Evolutionary conservation across 1,284 basidiomycete genomes (phyloP), one percentile per base, ranked within the genome.

Genomic region (Sanghuangporus weigelae): DNA sequence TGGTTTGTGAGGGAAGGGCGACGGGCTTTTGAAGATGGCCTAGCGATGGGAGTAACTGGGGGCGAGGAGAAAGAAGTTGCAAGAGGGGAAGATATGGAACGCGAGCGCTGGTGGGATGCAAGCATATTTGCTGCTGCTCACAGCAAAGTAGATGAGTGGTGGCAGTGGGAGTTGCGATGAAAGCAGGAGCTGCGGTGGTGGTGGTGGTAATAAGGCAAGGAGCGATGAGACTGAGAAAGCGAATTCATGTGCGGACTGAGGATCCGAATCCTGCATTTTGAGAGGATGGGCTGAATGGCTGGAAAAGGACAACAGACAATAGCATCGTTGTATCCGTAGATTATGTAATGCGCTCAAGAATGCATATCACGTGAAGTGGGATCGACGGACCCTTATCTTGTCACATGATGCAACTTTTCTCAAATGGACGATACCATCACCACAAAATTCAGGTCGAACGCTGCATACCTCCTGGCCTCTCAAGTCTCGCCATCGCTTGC

Each of bases 401-500:
- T 26, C 58, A 36, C 58, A 48, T 42, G 35, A 42, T 51, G 19
- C n/a, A n/a, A 49, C 3, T 12, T 50, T 59, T 49, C 40, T 49
- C 42, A 31, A 51, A 60, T 60, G 60, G 60, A 62, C 36, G 39
- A 26, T 16, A 10, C 14, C 39, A 35, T 59, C 21, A 10, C 31
- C 31, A n/a, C 60, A 62, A 62, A 62, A n/a, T 57, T 49, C 54
- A 51, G 36, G 8, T 54, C 42, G 12, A 50, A 35, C 23, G 55
- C 53, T 23, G n/a, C 54, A 50, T 49, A 36, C 19, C 44, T 56
- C 19, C 72, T 89, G 57, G 75, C 82, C 36, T 66, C 79, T 31
- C 26, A 31, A 7, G 68, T 81, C 48, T 84, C 85, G 7, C 79
- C 84, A 6, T 59, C 77, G 46, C 80, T 90, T 49, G 80, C 89